Conservation (phyloP, 2,329 filamentous ascomycete species). For the Xylariaceae sp. region DNA sequence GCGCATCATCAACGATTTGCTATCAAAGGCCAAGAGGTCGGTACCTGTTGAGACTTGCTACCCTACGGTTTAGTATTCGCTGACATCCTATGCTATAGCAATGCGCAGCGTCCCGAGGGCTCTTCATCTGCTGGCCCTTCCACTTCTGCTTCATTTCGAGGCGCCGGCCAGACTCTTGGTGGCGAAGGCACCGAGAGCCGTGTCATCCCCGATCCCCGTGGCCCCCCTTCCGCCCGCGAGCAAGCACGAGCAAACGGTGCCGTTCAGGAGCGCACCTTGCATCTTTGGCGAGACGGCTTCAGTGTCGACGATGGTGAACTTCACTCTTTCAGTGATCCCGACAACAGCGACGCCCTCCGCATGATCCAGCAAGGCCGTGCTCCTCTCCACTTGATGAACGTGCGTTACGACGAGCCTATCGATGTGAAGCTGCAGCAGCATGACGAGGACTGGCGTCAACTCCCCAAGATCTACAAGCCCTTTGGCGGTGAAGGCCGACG, state of each 20-base stretch:
- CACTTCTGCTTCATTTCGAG: slow-evolving; percentile 59
- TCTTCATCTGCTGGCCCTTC: slow-evolving; percentile 49
- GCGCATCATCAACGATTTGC: slow-evolving; percentile 60
- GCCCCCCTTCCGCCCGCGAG: slow-evolving; percentile 28
- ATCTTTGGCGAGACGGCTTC: slow-evolving; percentile 82
- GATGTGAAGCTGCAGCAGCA: slow-evolving; percentile 78
- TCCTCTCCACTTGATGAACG: slow-evolving; percentile 74
- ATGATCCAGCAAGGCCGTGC: slow-evolving; percentile 77
- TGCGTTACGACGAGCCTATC: slow-evolving; percentile 70
- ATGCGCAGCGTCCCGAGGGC: slow-evolving; percentile 55
- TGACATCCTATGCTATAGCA: slow-evolving; percentile 42
- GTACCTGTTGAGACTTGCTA: slow-evolving; percentile 17
- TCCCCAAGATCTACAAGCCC: slow-evolving; percentile 73
- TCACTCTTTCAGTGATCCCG: slow-evolving; percentile 74
- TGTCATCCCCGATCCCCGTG: slow-evolving; percentile 60
- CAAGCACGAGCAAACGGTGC: slow-evolving; percentile 34
- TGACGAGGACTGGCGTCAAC: slow-evolving; percentile 68
- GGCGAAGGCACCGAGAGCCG: slow-evolving; percentile 73
- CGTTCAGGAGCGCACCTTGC: slow-evolving; percentile 66
- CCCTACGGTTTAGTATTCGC: background rate
- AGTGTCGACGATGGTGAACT: slow-evolving; percentile 80
- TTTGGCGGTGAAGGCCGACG: slow-evolving; percentile 71
- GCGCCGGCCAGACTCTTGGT: slow-evolving; percentile 72
- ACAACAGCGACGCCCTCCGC: slow-evolving; percentile 66
- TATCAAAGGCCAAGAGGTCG: slow-evolving; percentile 62